Conservation (phyloP, 75 land plant species). For the Selaginella moellendorffii region DNA sequence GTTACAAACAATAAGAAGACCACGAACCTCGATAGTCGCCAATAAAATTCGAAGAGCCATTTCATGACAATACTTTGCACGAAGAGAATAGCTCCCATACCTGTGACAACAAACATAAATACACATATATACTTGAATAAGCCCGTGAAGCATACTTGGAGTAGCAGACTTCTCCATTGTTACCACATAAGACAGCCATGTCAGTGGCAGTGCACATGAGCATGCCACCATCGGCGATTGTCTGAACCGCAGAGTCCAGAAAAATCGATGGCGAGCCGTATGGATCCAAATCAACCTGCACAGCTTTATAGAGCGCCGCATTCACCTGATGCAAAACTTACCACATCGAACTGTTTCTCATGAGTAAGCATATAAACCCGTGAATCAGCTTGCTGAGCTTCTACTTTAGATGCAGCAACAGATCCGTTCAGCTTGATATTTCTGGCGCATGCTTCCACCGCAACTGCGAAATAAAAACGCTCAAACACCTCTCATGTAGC, state of each 20-base stretch:
- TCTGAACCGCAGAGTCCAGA: constrained; percentile 6
- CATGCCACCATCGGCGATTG: background rate
- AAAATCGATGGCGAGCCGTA: constrained; percentile 2
- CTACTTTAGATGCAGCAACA: background rate
- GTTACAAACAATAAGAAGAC: background rate
- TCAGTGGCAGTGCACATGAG: constrained; percentile 2
- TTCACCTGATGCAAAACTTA: no score
- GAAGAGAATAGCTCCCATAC: constrained; percentile 3
- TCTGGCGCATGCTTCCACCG: background rate
- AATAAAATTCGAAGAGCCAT: constrained; percentile 2
- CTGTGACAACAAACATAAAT: background rate
- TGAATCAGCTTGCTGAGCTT: background rate
- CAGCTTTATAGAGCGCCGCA: background rate
- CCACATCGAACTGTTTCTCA: constrained; percentile 4
- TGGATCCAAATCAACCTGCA: constrained; percentile 2
- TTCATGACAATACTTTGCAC: constrained; percentile 3
- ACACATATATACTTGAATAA: background rate
- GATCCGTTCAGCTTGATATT: constrained; percentile 4
- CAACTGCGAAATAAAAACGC: background rate
- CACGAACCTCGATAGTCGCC: background rate
- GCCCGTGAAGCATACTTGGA: constrained; percentile 3
- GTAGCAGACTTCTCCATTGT: constrained; percentile 9
- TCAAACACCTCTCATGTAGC: no score
- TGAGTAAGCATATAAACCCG: background rate
- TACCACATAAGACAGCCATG: constrained; percentile 9